Percentiles rank a stretch among this genome's conserved stretches.
Evolutionary conservation across 495 filamentous ascomycete species (phyloP).

Genomic region (Podospora anserina): DNA sequence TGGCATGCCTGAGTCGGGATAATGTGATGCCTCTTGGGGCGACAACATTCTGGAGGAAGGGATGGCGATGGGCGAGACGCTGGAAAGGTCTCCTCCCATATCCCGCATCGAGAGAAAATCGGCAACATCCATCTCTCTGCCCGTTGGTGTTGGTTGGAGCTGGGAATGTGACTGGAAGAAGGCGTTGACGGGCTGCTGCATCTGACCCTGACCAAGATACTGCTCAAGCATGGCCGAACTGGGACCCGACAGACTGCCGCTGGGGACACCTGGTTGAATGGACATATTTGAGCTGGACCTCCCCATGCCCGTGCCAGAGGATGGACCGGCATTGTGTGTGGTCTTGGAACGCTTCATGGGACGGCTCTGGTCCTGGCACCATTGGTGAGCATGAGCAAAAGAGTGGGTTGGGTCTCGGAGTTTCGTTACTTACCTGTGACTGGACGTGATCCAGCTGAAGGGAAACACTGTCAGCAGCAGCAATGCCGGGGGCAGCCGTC

Average conservation of each 20-base stretch:
- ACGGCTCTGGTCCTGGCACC: constrained; percentile 24
- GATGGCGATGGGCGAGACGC: constrained; percentile 24
- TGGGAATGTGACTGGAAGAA: constrained; percentile 15
- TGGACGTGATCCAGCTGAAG: constrained; percentile 7
- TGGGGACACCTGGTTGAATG: constrained; percentile 1
- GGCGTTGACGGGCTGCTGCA: constrained; percentile 19
- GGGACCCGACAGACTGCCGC: constrained; percentile 10
- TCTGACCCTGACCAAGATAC: constrained; percentile 21
- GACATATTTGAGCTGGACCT: constrained; percentile 29
- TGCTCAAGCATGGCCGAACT: constrained; percentile 9
- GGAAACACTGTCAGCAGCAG: background rate
- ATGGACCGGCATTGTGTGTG: constrained; percentile 22
- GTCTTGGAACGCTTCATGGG: constrained; percentile 39
- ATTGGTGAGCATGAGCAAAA: constrained; percentile 13
- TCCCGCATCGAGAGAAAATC: constrained; percentile 26
- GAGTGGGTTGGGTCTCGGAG: background rate
- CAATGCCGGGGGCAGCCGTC: constrained; percentile 10
- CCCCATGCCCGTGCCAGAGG: constrained; percentile 26
- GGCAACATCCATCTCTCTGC: constrained; percentile 24
- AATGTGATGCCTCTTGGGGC: constrained; percentile 18
- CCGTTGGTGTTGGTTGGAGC: constrained; percentile 11
- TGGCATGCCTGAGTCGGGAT: constrained; percentile 20
- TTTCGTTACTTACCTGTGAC: constrained; percentile 22
- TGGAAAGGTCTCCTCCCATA: constrained; percentile 8
- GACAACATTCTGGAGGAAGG: constrained; percentile 18